Evolutionary conservation across 352 stramenopile species (phyloP), one percentile per base, ranked within the genome.

Genomic region (Pythium dissotocum): DNA sequence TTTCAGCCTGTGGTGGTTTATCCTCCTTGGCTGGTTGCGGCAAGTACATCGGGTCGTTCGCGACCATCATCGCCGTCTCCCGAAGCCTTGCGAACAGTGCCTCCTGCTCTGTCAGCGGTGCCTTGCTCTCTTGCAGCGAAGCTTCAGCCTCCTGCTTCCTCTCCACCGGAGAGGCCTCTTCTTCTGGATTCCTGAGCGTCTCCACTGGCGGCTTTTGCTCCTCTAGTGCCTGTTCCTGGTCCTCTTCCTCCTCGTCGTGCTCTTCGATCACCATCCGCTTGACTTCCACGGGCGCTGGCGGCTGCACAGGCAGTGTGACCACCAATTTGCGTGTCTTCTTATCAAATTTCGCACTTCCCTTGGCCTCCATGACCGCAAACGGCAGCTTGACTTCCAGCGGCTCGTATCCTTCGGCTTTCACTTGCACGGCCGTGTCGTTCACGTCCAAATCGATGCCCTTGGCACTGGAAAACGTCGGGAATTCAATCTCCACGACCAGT

Each of bases 321-420:
- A 91, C 65, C 1, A 97, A 63, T 30, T 88, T 83, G 14, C 80
- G 77, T 4, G 65, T 76, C 38, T 86, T 88, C 61, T 95, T 95
- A 57, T 97, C 88, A 68, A 95, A 97, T 42, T 82, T 90, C 32
- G 91, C 90, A 57, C 63, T 77, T 0, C 88, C 89, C 21, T 93
- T 94, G 10, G 78, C 68, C 64, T 97, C 85, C 8, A 93, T 49
- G 4, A 97, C 88, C 0, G 80, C 75, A 67, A 88, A 97, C 18
- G 90, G 87, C 21, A 97, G 66, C 5, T 70, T 42, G 18, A 97
- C 16, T 14, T 79, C 67, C 16, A 97, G 55, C 6, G 79, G 65
- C 6, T 78, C 77, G 57, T 93, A 94, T 12, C 73, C 63, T 10
- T 75, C 64, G 0, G 82, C 67, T 1, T 53, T 65, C 1, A 95